Conservation (phyloP, 2,329 filamentous ascomycete genomes). For the Aureobasidium mangrovei region DNA sequence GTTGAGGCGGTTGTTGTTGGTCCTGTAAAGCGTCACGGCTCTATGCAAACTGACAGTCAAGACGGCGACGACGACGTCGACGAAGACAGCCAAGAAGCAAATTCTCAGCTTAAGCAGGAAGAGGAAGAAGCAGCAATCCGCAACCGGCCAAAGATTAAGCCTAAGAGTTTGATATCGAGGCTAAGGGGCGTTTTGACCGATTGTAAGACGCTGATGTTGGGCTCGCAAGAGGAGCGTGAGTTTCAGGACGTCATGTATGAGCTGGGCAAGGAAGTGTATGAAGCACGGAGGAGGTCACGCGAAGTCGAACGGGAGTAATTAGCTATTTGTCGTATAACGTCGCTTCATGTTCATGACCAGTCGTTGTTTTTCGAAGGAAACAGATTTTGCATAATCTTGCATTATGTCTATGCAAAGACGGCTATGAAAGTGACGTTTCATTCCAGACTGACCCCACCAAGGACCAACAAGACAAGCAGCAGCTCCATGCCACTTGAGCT, state of each 20-base stretch:
- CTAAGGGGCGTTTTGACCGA: conserved; percentile 51
- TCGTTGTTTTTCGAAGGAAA: too few species aligned
- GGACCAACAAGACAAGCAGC: neutral
- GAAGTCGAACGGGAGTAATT: neutral
- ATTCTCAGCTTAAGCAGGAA: conserved; percentile 12
- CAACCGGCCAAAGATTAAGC: conserved; percentile 30
- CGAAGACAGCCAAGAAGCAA: conserved; percentile 4
- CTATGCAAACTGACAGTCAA: neutral
- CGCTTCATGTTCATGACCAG: too few species aligned
- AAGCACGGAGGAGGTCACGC: conserved; percentile 44
- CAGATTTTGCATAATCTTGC: neutral
- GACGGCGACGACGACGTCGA: conserved; percentile 1
- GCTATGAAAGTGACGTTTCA: neutral
- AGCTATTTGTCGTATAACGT: neutral
- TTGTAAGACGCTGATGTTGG: conserved; percentile 47
- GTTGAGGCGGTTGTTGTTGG: neutral
- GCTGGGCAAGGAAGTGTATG: conserved; percentile 63
- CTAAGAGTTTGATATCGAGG: conserved; percentile 44
- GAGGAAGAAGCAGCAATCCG: conserved; percentile 19
- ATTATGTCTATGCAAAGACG: too few species aligned
- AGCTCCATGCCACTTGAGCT: neutral
- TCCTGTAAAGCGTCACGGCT: neutral
- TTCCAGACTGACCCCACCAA: neutral
- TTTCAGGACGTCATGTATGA: conserved; percentile 75
- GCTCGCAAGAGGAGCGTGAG: conserved; percentile 56